These are phyloP conservation scores for Ophiostoma piceae DNA, from an alignment of 2,329 filamentous ascomycete species.

Conservation along the genomic window DNA sequence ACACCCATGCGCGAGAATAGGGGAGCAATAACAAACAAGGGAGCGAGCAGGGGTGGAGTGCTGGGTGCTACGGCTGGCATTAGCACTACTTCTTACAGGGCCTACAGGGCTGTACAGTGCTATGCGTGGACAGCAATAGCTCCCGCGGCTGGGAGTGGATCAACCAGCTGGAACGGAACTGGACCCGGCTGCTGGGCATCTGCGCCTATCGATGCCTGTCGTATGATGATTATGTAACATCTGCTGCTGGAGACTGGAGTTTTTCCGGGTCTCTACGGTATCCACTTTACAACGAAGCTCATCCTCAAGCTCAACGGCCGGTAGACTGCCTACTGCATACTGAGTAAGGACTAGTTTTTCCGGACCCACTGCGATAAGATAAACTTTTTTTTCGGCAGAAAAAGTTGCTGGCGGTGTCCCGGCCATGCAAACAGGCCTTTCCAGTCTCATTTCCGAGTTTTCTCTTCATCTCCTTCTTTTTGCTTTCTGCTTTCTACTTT, in stretches of 20 bases:
- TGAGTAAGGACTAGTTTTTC: slow-evolving; percentile 4
- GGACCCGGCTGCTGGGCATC: background rate
- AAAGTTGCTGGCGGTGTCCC: slow-evolving; percentile 11
- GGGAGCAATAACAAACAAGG: slow-evolving; percentile 23
- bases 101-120: background rate
- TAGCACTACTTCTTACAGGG: background rate
- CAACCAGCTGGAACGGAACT: background rate
- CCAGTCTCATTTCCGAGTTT: slow-evolving; percentile 13
- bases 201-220: background rate
- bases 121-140: too few relatives aligned
- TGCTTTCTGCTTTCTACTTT: background rate
- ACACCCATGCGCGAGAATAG: slow-evolving; percentile 16
- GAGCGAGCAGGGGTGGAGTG: background rate
- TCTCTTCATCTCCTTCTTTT: background rate
- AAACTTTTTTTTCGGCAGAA: slow-evolving; percentile 24
- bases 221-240: background rate
- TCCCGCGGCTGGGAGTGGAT: background rate
- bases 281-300: background rate
- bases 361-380: slow-evolving; percentile 26
- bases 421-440: slow-evolving; percentile 13
- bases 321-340: too few relatives aligned
- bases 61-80: background rate
- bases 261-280: background rate
- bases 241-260: background rate
- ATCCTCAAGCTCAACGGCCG: too few relatives aligned